Conservation (phyloP, 169 alveolate species). For the Plasmodium knowlesi region DNA sequence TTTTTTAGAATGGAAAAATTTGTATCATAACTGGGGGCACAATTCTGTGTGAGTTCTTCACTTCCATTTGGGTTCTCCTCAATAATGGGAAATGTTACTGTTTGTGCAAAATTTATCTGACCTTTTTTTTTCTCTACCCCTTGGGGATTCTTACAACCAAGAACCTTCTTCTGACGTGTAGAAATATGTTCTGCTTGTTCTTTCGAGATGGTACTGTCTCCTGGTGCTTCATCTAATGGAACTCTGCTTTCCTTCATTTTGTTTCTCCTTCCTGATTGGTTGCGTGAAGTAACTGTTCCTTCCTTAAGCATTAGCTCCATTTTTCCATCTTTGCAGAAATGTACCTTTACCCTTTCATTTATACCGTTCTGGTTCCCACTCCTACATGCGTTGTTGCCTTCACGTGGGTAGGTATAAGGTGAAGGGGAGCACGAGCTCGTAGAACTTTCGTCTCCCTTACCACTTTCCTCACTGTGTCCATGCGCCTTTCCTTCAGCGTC, state of each 20-base stretch:
- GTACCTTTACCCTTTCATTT: not conserved
- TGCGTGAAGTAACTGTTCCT: not conserved
- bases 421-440: not conserved
- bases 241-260: not conserved
- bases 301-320: not conserved
- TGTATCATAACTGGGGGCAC: not conserved
- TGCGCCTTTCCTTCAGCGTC: not conserved
- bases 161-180: not conserved
- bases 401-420: not conserved
- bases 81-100: too few relatives aligned
- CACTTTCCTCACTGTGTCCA: not conserved
- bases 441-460: not conserved
- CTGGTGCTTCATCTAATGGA: not conserved
- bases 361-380: not conserved
- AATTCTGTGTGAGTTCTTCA: too few relatives aligned
- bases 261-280: not conserved
- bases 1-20: conserved; percentile 1
- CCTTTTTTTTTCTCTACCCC: too few relatives aligned
- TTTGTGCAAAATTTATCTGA: too few relatives aligned
- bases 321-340: not conserved
- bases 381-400: not conserved
- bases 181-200: not conserved
- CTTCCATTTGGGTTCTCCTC: too few relatives aligned
- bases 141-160: too few relatives aligned
- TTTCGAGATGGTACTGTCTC: not conserved